Base-by-base conservation (phyloP, 768 basidiomycete genomes). In the Xerocomus spinulosus region DNA sequence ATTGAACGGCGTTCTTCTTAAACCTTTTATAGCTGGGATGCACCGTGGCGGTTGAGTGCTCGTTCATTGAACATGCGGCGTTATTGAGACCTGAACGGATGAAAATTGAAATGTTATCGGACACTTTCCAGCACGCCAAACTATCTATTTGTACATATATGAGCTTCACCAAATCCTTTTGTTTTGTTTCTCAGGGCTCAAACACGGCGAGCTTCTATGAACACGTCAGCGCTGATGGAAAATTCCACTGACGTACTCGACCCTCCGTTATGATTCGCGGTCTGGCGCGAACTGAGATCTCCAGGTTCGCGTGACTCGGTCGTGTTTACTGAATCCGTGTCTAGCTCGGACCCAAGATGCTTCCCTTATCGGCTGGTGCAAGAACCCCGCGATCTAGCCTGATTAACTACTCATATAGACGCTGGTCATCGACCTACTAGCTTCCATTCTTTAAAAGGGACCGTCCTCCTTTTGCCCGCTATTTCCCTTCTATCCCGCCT, bases 311-410 rank as follows among this genome's bases (percentile, higher is more conserved):
- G 59, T 66, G 64, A 61, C 55, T 44, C 43, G 47, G 35, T 32
- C 42, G 6, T 30, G 33, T 44, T 53, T 53, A 56, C 63, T 53
- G 61, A 56, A 66, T 48, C 42, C 34, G 52, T 52, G 17, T 35
- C 51, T 39, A 42, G 55, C 50, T 53, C 54, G 54, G 42, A 48
- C 48, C 47, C 55, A 46, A 47, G 34, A 56, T 54, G 55, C 40
- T 60, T 62, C 47, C 65, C 55, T 62, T 64, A 68, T 67, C 60
- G 54, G 67, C 51, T 51, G 69, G 68, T 70, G 68, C 64, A 72
- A 74, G 70, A 75, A 78, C 70, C 71, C 78, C 73, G 73, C 62
- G 63, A 73, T 75, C 77, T 74, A 75, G 74, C 71, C 70, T 70
- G 67, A 73, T 73, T 70, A 71, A 72, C 72, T 74, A 70, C 73